Base-by-base conservation (phyloP, 306 rosid genomes). In the Aeschynomene evenia region DNA sequence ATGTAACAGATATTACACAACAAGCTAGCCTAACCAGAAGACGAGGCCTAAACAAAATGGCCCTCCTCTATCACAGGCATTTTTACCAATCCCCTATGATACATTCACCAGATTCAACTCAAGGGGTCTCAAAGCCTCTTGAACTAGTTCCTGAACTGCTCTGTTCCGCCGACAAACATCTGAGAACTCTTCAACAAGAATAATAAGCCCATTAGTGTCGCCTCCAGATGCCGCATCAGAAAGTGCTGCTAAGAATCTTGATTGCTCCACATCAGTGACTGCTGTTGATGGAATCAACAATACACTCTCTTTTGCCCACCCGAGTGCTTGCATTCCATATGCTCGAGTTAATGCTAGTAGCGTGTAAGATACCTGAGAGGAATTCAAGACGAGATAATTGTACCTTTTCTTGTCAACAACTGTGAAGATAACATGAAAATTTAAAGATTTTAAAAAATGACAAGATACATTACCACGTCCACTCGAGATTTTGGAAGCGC, bases 61-160 rank as follows among this genome's bases (percentile, higher is more conserved):
- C 80, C 92, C 73, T 59, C 83, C 83, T 40, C 77, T 73, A 68
- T 74, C 75, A 73, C 73, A 73, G 66, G 79, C 84, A 37, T 66
- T 68, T 59, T 68, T 59, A 18, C 67, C 65, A 62, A 57, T 55
- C 70, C 40, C 78, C 87, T 83, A 89, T 77, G 89, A 83, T 91
- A 85, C 88, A 79, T 79, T 74, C 66, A 54, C 75, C 80, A 78
- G 40, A 69, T 81, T 90, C 85, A 90, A 80, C 83, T 88, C 98
- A 24, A 73, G 88, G n/a, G 95, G 96, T 88, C 97, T 91, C 88
- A 95, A 79, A 66, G 97, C 95, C 33, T 91, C 95, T 82, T 95
- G 99, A 81, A 95, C 99, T 57, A 95, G 91, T 88, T 95, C 99
- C 77, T 84, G 94, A 76, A 95, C 97, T 31, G 91, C 90, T 65